Conservation (phyloP, 371 early-diverging fungal species). For the Mortierella sp. region DNA sequence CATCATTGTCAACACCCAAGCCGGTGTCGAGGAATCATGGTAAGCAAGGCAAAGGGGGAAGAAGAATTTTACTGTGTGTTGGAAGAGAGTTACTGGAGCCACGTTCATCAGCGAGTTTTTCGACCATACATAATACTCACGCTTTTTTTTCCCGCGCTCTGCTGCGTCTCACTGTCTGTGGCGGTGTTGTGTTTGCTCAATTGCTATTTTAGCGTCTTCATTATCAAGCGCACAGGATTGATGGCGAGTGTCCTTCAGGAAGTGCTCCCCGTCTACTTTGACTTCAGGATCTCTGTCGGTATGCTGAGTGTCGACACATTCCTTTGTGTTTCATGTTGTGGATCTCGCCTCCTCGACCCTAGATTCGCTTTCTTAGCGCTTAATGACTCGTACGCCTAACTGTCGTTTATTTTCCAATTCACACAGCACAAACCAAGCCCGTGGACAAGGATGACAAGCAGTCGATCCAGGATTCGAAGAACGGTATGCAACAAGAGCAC, state of each 20-base stretch:
- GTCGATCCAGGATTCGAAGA: slow-evolving; percentile 32
- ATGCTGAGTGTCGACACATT: slow-evolving; percentile 2
- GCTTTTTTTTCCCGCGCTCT: not conserved
- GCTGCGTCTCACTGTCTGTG: not conserved
- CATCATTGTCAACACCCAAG: slow-evolving; percentile 58
- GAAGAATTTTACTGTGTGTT: not conserved
- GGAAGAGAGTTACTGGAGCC: not conserved
- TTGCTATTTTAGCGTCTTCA: slow-evolving; percentile 52
- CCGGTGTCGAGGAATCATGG: slow-evolving; percentile 59
- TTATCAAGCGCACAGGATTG: slow-evolving; percentile 54
- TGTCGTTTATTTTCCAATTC: not conserved
- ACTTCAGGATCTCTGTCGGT: slow-evolving; percentile 64
- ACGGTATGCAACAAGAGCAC: slow-evolving; percentile 15
- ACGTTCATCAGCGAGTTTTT: not conserved
- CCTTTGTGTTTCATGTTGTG: not conserved
- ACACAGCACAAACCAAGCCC: slow-evolving; percentile 56
- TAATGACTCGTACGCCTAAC: not conserved
- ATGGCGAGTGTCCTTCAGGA: slow-evolving; percentile 49
- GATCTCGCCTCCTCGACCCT: not conserved
- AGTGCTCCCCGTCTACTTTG: slow-evolving; percentile 60
- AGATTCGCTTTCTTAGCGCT: not conserved
- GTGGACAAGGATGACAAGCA: slow-evolving; percentile 53
- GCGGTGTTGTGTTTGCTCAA: not conserved
- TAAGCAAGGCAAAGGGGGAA: slow-evolving; percentile 32
- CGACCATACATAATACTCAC: not conserved